Evolutionary conservation across 1,139 yeast genomes (phyloP), one percentile per base, ranked within the genome.

Genomic region (Pneumocystis jirovecii): DNA sequence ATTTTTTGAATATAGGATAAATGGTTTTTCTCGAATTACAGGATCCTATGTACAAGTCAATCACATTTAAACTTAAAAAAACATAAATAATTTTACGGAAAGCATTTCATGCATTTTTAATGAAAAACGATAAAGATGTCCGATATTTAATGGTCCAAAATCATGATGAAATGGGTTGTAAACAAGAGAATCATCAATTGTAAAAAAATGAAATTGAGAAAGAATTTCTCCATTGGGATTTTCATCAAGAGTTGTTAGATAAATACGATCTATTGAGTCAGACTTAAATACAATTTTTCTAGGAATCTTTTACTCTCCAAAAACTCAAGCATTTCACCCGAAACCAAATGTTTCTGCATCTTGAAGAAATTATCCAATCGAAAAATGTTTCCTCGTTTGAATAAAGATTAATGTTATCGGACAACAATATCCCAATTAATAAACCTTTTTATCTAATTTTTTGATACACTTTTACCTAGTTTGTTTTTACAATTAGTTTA

Each of bases 141-240:
- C 97, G 65, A 93, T 85, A 73, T 93, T 95, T 69, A 93, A 78
- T 0, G 98, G 98, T 60, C 98, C 98, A 76, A 93, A 93, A 75
- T 93, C 98, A 70, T 91, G 82, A 74, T 93, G 96, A 78, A 93
- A 93, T 17, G 96, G 82, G 74, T 93, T 93, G 75, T 93, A 93
- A 5, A 95, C 95, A 64, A 93, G 81, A 0, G 91, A 85, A 71
- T 91, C 96, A 73, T 93, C 98, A 2, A 93, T 88, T 0, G 97
- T 89, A 77, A 93, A 91, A 64, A 67, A 67, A 37, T 65, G 64
- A 64, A 66, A 44, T 75, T 87, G 88, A 1, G 89, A 96, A 62
- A 85, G 78, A 61, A 86, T 86, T 34, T 81, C 82, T 73, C 89
- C 95, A 65, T 80, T 79, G 0, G 98, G 98, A 10, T 84, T 78